A percentile compares a stretch with the other conserved stretches of the same genome.
These are phyloP conservation scores for Daldinia grandis DNA, from an alignment of 495 filamentous ascomycete genomes.

Conservation along the genomic window DNA sequence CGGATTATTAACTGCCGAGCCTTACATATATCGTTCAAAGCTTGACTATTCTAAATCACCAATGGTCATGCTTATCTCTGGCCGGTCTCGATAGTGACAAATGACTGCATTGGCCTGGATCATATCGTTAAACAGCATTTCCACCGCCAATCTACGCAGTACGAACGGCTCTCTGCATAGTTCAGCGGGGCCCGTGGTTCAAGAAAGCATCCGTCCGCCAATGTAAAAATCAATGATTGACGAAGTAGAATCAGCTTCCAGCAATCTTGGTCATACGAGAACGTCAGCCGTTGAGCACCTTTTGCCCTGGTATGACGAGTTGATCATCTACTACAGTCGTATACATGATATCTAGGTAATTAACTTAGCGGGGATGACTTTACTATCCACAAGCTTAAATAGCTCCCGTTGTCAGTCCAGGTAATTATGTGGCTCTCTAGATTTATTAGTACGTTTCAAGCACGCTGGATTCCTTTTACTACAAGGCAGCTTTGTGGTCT, in stretches of 20 bases:
- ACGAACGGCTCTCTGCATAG: slow-evolving; percentile 41
- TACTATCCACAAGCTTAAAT: slow-evolving; percentile 5
- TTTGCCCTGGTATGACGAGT: slow-evolving; percentile 11
- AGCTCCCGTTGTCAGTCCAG: slow-evolving; percentile 2
- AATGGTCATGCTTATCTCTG: neutral
- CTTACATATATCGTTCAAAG: neutral
- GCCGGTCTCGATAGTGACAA: neutral
- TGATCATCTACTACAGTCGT: slow-evolving; percentile 6
- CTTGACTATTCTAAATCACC: slow-evolving; percentile 1
- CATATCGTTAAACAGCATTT: slow-evolving; percentile 31
- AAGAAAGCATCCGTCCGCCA: slow-evolving; percentile 29
- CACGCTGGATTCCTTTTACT: slow-evolving; percentile 15
- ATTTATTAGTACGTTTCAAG: slow-evolving; percentile 27
- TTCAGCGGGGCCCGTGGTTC: slow-evolving; percentile 29
- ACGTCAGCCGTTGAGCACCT: slow-evolving; percentile 10
- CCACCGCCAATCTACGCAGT: slow-evolving; percentile 41
- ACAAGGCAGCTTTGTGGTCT: slow-evolving; percentile 16
- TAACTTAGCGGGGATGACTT: neutral
- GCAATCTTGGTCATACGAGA: slow-evolving; percentile 17
- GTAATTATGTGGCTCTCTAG: slow-evolving; percentile 17
- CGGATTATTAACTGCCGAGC: neutral
- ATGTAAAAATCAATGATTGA: slow-evolving; percentile 20
- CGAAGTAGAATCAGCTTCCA: slow-evolving; percentile 13
- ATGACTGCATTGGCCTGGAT: slow-evolving; percentile 22
- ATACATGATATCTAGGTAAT: slow-evolving; percentile 9